Evolutionary conservation across 1,139 yeast genomes (phyloP).

Genomic region (Hansenula lynferdii): DNA sequence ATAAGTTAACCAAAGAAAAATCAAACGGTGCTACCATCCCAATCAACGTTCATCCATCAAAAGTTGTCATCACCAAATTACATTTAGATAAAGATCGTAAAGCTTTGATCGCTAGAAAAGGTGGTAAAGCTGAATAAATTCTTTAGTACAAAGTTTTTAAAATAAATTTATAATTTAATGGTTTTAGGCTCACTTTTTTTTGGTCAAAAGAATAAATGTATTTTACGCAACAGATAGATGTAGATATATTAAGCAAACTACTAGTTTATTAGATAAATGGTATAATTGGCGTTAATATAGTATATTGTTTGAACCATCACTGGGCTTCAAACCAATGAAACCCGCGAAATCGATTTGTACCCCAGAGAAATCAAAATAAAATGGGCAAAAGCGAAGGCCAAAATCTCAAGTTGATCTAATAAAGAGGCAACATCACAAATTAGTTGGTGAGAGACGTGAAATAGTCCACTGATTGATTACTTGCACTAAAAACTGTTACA

Average conservation of each 20-base stretch:
- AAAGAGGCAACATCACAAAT: too few species aligned
- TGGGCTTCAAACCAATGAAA: too few species aligned
- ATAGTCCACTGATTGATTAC: too few species aligned
- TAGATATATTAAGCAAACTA: neutral
- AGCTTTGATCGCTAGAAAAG: slow-evolving; percentile 92
- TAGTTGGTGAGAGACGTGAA: too few species aligned
- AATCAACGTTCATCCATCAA: slow-evolving; percentile 97
- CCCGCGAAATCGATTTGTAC: too few species aligned
- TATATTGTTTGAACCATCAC: too few species aligned
- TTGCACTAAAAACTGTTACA: too few species aligned
- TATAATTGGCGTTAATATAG: too few species aligned
- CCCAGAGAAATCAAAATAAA: too few species aligned
- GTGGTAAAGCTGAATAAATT: slow-evolving; percentile 71
- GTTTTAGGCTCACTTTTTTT: neutral
- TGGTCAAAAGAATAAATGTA: slow-evolving; percentile 3
- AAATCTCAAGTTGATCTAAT: too few species aligned
- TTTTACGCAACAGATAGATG: slow-evolving; percentile 1
- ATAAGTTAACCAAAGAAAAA: slow-evolving; percentile 97
- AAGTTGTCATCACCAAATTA: slow-evolving; percentile 98
- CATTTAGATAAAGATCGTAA: slow-evolving; percentile 99
- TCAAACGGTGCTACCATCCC: slow-evolving; percentile 98
- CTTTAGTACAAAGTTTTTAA: slow-evolving; percentile 3
- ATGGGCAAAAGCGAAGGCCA: too few species aligned
- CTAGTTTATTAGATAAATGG: too few species aligned
- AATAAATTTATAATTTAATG: neutral